phyloP scores from a whole-genome alignment of 2,329 filamentous ascomycete species.

The Annulohypoxylon truncatum region DNA sequence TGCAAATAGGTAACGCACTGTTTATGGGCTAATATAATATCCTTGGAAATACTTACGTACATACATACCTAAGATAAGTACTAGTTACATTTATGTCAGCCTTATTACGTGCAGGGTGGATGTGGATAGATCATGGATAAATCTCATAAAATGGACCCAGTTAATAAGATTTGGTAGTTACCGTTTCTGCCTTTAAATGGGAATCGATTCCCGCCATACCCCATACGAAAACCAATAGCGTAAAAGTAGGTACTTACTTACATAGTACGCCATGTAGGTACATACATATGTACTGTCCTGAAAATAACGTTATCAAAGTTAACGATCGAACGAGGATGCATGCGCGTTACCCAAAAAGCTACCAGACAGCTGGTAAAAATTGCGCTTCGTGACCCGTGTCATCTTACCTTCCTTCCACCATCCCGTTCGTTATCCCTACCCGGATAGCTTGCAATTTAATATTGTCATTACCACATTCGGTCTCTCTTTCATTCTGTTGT shows the following conservation, averaged over 20 bases:
- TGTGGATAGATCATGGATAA: no score
- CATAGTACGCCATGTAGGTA: no score
- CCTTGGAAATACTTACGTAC: background rate
- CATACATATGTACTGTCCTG: background rate
- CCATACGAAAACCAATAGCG: slow-evolving; percentile 2
- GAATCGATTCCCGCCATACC: background rate
- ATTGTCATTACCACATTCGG: slow-evolving; percentile 28
- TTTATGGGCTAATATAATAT: no score
- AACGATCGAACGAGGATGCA: slow-evolving; percentile 23
- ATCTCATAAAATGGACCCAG: slow-evolving; percentile 5
- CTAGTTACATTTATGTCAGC: background rate
- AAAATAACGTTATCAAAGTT: slow-evolving; percentile 15
- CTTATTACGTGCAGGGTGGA: no score
- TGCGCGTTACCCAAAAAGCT: background rate
- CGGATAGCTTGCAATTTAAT: slow-evolving; percentile 26
- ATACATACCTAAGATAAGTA: background rate
- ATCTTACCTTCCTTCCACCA: slow-evolving; percentile 24
- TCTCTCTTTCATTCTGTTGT: slow-evolving; percentile 11
- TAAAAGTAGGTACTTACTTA: background rate
- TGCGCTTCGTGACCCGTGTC: slow-evolving; percentile 40
- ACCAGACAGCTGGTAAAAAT: slow-evolving; percentile 19
- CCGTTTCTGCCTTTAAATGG: background rate
- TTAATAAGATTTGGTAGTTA: slow-evolving; percentile 28
- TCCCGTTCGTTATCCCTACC: background rate
- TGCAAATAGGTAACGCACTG: no score